phyloP scores from a whole-genome alignment of 805 yeast species.

The Huiozyma sinensis region DNA sequence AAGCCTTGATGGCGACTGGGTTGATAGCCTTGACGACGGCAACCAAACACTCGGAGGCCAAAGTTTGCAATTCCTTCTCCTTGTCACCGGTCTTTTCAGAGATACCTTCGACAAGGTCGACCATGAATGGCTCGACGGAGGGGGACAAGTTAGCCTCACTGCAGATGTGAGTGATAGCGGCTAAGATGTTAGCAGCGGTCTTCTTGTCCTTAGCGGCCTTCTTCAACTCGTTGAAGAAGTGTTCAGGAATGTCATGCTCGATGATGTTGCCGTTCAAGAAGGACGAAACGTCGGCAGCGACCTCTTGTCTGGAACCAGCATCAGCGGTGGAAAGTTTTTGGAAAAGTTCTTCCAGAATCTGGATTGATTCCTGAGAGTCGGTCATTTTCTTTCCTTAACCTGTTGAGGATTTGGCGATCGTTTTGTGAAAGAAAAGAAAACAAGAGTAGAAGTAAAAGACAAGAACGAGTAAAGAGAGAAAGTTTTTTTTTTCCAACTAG shows the following conservation, averaged over 20 bases:
- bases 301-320: constrained; percentile 69
- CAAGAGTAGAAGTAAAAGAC: neutral
- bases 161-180: constrained; percentile 79
- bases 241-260: constrained; percentile 95
- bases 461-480: constrained; percentile 2
- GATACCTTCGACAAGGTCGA: constrained; percentile 60
- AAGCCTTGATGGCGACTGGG: constrained; percentile 85
- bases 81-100: constrained; percentile 84
- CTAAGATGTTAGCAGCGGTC: constrained; percentile 69
- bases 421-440: neutral
- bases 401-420: constrained; percentile 7
- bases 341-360: constrained; percentile 90
- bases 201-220: constrained; percentile 75
- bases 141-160: constrained; percentile 69
- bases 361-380: constrained; percentile 38
- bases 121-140: constrained; percentile 92
- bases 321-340: constrained; percentile 84
- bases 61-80: constrained; percentile 59
- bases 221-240: constrained; percentile 70
- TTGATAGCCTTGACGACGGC: constrained; percentile 76
- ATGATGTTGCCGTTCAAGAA: constrained; percentile 94
- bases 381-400: constrained; percentile 24
- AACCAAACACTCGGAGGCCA: constrained; percentile 65
- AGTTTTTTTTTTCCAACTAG: neutral
- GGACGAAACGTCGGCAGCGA: constrained; percentile 82